Conservation (phyloP, 2,329 filamentous ascomycete genomes). For the Penicillium glabrum region DNA sequence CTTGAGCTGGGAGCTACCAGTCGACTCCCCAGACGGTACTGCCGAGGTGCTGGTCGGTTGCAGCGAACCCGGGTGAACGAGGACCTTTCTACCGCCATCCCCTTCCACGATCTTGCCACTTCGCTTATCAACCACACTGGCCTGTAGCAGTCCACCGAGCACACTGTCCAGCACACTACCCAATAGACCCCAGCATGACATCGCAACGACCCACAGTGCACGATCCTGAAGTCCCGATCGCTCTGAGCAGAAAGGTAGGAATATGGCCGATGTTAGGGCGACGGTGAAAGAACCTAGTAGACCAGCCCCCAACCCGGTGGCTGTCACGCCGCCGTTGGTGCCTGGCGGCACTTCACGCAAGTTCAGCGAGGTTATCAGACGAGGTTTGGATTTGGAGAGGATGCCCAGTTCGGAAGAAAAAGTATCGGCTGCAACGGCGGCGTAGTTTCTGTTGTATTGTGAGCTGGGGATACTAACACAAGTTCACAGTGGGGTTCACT, state of each 20-base stretch:
- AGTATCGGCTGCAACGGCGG: constrained; percentile 87
- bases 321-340: constrained; percentile 89
- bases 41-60: constrained; percentile 17
- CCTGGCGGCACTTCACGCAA: constrained; percentile 80
- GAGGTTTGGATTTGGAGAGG: constrained; percentile 70
- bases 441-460: constrained; percentile 65
- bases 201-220: constrained; percentile 47
- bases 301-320: constrained; percentile 71
- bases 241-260: constrained; percentile 67
- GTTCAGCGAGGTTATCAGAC: constrained; percentile 78
- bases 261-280: constrained; percentile 65
- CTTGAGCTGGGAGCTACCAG: constrained; percentile 26
- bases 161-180: constrained; percentile 87
- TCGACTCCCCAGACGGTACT: constrained; percentile 8
- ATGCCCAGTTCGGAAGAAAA: constrained; percentile 96
- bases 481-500: constrained; percentile 8
- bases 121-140: constrained; percentile 78
- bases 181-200: constrained; percentile 71
- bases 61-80: constrained; percentile 36
- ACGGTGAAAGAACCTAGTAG: constrained; percentile 69
- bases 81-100: constrained; percentile 63
- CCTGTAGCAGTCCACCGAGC: constrained; percentile 80
- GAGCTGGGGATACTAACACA: background rate
- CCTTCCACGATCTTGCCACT: constrained; percentile 89
- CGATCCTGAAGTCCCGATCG: constrained; percentile 53